Conservation (phyloP, 2,329 filamentous ascomycete species). For the Stagonosporopsis rhizophila region DNA sequence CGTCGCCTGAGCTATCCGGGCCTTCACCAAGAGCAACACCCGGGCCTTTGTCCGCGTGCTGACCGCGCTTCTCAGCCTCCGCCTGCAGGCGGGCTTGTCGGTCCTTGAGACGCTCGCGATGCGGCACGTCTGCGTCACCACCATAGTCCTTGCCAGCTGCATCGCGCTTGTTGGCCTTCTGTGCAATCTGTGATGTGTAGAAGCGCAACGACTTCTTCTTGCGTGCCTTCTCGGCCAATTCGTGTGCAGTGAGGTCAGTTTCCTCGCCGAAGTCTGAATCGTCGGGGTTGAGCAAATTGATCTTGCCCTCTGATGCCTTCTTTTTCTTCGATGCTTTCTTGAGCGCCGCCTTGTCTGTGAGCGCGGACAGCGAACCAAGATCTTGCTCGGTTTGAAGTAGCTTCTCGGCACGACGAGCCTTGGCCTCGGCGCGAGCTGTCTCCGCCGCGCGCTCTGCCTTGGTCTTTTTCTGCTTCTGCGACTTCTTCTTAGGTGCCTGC, state of each 20-base stretch:
- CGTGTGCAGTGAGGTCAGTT: constrained; percentile 74
- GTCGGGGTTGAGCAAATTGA: constrained; percentile 58
- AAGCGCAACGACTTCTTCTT: constrained; percentile 94
- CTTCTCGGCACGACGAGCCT: constrained; percentile 61
- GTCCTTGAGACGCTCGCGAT: constrained; percentile 87
- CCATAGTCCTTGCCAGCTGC: constrained; percentile 75
- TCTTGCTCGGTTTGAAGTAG: constrained; percentile 69
- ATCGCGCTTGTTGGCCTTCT: constrained; percentile 87
- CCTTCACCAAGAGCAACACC: constrained; percentile 72
- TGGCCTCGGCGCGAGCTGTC: constrained; percentile 61
- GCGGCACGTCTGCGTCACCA: constrained; percentile 82
- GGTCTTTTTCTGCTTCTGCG: constrained; percentile 53
- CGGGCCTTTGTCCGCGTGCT: constrained; percentile 59
- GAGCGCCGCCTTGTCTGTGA: constrained; percentile 60
- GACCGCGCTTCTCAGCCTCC: constrained; percentile 85
- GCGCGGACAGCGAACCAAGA: constrained; percentile 72
- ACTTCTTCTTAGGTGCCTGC: constrained; percentile 44
- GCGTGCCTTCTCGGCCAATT: constrained; percentile 84
- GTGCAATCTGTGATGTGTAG: constrained; percentile 96
- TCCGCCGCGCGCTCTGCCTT: constrained; percentile 59
- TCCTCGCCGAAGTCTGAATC: constrained; percentile 96
- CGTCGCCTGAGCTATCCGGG: constrained; percentile 69
- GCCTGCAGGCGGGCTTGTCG: constrained; percentile 83
- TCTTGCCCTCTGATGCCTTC: constrained; percentile 32
- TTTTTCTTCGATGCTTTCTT: constrained; percentile 57